These are phyloP conservation scores for Agarophyton chilense DNA, from an alignment of 23 red algal species.

Conservation along the genomic window DNA sequence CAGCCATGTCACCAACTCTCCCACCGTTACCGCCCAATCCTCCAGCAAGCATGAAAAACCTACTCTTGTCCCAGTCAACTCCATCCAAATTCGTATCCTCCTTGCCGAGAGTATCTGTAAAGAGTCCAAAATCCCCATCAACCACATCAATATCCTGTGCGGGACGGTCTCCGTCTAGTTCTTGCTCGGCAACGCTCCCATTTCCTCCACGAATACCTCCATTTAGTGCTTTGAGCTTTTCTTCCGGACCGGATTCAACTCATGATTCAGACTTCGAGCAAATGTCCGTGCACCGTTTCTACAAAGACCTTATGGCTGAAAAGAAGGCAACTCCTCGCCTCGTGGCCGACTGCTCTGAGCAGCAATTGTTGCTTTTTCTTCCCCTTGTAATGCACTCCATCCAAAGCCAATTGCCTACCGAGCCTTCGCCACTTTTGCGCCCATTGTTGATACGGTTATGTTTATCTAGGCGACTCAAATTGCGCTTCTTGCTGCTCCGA, in stretches of 20 bases:
- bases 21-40: neutral
- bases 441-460: slow-evolving; percentile 17
- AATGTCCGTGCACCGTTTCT: neutral
- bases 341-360: neutral
- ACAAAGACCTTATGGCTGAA: slow-evolving; percentile 1
- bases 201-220: neutral
- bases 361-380: slow-evolving; percentile 1
- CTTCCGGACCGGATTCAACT: neutral
- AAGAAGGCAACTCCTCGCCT: neutral
- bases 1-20: neutral
- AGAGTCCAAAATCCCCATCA: neutral
- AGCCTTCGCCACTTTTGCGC: neutral
- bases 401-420: neutral
- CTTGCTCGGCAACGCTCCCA: neutral
- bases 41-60: neutral
- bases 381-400: slow-evolving; percentile 1
- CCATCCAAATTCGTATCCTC: neutral
- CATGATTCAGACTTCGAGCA: slow-evolving; percentile 9
- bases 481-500: slow-evolving; percentile 38
- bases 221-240: neutral
- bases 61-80: neutral
- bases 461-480: neutral
- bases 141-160: neutral
- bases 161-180: neutral
- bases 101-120: neutral